Evolutionary conservation across 225 moss, liverwort and hornwort genomes (phyloP), one percentile per base, ranked within the genome.

Genomic region (Thuidium tamariscinum): DNA sequence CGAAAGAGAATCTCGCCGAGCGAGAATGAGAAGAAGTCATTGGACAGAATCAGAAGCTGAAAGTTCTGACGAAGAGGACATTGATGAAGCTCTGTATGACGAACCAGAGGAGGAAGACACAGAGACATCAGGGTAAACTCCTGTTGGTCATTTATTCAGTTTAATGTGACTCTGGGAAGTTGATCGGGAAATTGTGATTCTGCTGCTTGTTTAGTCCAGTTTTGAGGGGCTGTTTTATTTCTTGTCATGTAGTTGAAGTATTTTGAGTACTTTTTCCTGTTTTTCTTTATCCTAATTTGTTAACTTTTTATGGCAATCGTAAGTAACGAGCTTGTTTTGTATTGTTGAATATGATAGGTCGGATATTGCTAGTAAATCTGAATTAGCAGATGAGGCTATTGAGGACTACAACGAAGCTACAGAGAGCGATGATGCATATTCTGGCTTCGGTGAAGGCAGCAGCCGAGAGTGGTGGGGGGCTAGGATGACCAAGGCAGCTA

Each of bases 401-500:
- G 96, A 97, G 64, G 97, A 95, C 82, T 95, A 95, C 51, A 92
- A 91, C 80, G 92, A 93, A 84, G 94, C 92, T 76, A 88, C 95
- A 82, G 97, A 99, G 79, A 93, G 93, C 67, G 96, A 96, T 90
- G 92, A 94, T 82, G 87, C 88, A 83, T 91, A 89, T 71, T 92
- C 88, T 87, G 92, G 93, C 83, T 92, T 92, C 81, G 92, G 91
- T 66, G 92, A 91, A 88, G 92, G 88, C 75, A 91, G 88, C 92
- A 92, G 89, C 69, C 92, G 89, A 89, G 89, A 87, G 92, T 93
- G 89, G 88, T 99, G 98, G 98, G 98, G 98, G 48, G 97, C 97
- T 69, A 90, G 98, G 71, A 99, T 99, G 98, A 99, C 98, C 59
- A 99, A 99, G 91, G 97, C 97, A 82, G 97, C 97, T 79, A 99